These are phyloP conservation scores for Pythium aquatile DNA, from an alignment of 352 stramenopile genomes.

Conservation along the genomic window DNA sequence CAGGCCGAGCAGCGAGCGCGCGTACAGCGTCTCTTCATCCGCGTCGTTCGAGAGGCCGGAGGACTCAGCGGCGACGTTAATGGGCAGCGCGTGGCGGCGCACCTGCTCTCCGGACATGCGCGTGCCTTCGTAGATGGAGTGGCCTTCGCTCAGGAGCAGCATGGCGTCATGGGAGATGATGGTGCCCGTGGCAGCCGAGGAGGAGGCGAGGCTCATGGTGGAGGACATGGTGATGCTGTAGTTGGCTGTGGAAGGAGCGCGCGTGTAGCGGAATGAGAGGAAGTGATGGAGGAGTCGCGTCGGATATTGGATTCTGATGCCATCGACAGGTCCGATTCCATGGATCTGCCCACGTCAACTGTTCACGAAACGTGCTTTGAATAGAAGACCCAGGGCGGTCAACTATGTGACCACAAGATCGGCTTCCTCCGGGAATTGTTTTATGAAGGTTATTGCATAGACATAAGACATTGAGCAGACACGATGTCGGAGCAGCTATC, in stretches of 20 bases:
- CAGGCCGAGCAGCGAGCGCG: conserved; percentile 44
- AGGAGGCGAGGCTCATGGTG: not conserved
- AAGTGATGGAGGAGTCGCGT: not conserved
- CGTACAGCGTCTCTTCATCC: conserved; percentile 43
- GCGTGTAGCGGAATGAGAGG: not conserved
- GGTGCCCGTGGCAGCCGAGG: not conserved
- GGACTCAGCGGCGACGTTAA: conserved; percentile 34
- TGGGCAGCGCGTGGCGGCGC: conserved; percentile 42
- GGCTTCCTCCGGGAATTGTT: not conserved
- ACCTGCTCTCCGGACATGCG: conserved; percentile 57
- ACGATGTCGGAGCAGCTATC: not conserved
- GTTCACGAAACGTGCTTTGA: conserved; percentile 15
- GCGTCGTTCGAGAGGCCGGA: conserved; percentile 45
- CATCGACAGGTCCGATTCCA: conserved; percentile 12
- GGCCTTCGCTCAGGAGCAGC: conserved; percentile 20
- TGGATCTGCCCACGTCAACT: conserved; percentile 23
- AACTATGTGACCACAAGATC: not conserved
- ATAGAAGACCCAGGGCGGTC: conserved; percentile 1
- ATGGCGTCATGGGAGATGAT: conserved; percentile 10
- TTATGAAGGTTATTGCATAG: not conserved
- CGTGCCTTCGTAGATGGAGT: conserved; percentile 56
- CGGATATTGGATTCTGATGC: not conserved
- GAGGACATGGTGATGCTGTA: conserved; percentile 2
- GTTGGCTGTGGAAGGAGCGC: not conserved
- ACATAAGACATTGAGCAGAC: too few species aligned